Evolutionary conservation across 2,329 filamentous ascomycete species (phyloP), one percentile per base, ranked within the genome.

Genomic region (Cordyceps militaris): DNA sequence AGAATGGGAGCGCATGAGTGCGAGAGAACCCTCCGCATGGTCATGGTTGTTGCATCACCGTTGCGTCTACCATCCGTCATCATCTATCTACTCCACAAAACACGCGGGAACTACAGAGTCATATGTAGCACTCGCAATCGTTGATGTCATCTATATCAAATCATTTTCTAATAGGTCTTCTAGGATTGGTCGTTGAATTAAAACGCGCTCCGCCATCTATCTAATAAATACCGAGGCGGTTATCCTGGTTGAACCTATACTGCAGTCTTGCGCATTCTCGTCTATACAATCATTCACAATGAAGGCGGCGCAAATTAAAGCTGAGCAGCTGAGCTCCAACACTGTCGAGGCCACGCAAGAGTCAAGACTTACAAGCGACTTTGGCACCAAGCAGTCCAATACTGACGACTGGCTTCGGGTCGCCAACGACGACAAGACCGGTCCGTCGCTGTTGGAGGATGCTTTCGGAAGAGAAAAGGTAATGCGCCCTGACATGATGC

Each of bases 321-420:
- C 34, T 1, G 49, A 59, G 28, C 84, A 91, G 65, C 75, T 92
- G 49, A 69, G 76, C 26, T 71, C 73, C 42, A 74, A 85, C 61
- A 87, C 75, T 3, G 79, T 83, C 56, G 78, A 89, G 66, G 77
- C 83, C 2, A 73, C 80, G 46, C 71, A 79, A 51, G 78, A 82
- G 38, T 76, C 79, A 32, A 78, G 81, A 40, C 82, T 91, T 63
- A 93, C 89, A 0, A 87, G 86, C 50, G 90, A 96, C 66, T 89
- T 80, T 72, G 91, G 91, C 23, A 83, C 87, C 28, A 89, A 86
- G 71, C 80, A 91, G 65, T 74, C 76, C 43, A 87, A 87, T 65
- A 86, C 86, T 1, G 91, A 96, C 66, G 80, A 91, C 67, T 94
- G 89, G 89, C 75, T 95, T 56, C 83, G 81, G 54, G 78, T 86